These are phyloP conservation scores for Carex parvula DNA, from an alignment of 176 grass and related monocot species.

Conservation along the genomic window DNA sequence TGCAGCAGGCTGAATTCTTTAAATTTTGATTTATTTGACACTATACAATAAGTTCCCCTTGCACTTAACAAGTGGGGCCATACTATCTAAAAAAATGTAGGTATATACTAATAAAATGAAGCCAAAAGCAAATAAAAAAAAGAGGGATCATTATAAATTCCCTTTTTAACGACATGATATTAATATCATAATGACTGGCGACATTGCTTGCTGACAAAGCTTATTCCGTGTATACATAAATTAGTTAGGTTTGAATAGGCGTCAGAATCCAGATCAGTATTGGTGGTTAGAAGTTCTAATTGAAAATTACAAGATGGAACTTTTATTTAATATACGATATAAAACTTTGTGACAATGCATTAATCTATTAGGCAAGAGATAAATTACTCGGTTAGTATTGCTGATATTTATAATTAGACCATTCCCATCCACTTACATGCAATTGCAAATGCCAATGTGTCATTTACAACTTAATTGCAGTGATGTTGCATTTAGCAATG, in stretches of 20 bases:
- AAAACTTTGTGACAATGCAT: neutral
- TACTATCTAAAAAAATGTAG: neutral
- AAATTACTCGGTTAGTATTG: neutral
- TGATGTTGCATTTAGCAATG: neutral
- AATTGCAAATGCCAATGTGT: neutral
- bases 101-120: neutral
- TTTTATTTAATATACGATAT: neutral
- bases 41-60: neutral
- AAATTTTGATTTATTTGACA: neutral
- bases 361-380: neutral
- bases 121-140: neutral
- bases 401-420: neutral
- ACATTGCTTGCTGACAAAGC: neutral
- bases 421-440: neutral
- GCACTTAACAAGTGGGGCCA: neutral
- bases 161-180: neutral
- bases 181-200: neutral
- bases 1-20: neutral
- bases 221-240: neutral
- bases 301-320: neutral
- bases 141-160: neutral
- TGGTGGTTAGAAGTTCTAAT: neutral
- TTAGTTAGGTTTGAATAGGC: neutral
- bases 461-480: neutral
- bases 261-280: constrained; percentile 5